Conservation (phyloP, 441 rosid genomes). For the Macaranga tanarius region DNA sequence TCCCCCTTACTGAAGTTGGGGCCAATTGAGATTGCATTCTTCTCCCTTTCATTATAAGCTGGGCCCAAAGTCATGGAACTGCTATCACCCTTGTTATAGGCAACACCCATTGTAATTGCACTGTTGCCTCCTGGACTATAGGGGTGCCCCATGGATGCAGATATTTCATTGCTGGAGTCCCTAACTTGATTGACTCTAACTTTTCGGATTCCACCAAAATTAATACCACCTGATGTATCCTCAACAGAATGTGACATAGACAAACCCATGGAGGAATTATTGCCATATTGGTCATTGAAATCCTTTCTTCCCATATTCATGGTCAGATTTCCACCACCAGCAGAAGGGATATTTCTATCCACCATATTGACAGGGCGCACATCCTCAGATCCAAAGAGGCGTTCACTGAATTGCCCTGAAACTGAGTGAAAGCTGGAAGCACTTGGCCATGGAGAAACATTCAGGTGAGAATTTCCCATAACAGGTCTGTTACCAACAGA, state of each 20-base stretch:
- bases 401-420: conserved; percentile 44
- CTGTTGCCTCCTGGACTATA: conserved; percentile 38
- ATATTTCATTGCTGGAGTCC: conserved; percentile 39
- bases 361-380: conserved; percentile 32
- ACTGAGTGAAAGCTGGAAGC: conserved; percentile 42
- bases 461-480: conserved; percentile 36
- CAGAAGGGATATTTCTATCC: conserved; percentile 39
- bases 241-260: conserved; percentile 46
- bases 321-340: conserved; percentile 36
- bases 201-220: conserved; percentile 56
- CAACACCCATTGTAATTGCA: conserved; percentile 26
- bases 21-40: conserved; percentile 33
- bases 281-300: conserved; percentile 40
- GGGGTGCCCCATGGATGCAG: conserved; percentile 34
- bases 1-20: conserved; percentile 30
- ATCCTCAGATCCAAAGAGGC: conserved; percentile 45
- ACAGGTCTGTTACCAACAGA: conserved; percentile 34
- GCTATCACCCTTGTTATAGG: conserved; percentile 30
- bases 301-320: conserved; percentile 41
- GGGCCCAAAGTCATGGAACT: conserved; percentile 33
- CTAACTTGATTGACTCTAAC: conserved; percentile 55
- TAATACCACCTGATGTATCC: conserved; percentile 42
- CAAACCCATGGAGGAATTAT: conserved; percentile 49
- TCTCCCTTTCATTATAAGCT: conserved; percentile 43
- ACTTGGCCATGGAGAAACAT: conserved; percentile 43